These are phyloP conservation scores for Chlamydomonas incerta DNA, from an alignment of 139 green algal species.

Conservation along the genomic window DNA sequence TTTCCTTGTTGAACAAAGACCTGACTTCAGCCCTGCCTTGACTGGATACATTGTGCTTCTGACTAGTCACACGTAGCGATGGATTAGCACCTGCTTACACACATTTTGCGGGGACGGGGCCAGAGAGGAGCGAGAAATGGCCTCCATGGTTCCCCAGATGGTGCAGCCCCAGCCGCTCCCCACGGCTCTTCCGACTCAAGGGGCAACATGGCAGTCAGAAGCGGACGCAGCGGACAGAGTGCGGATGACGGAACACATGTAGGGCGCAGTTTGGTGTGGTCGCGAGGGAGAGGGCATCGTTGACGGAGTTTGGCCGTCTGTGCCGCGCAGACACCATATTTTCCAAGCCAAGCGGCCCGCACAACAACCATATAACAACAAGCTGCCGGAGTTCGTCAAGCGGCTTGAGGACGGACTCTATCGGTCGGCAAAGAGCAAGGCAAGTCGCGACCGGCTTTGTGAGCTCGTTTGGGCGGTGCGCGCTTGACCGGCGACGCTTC, in stretches of 20 bases:
- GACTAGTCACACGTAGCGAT: no score
- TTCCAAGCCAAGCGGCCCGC: slow-evolving; percentile 55
- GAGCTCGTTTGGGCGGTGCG: background rate
- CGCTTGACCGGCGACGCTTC: background rate
- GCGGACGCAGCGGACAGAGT: slow-evolving; percentile 28
- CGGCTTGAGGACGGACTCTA: slow-evolving; percentile 88
- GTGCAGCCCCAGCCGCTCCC: background rate
- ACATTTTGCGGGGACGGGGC: no score
- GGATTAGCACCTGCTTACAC: no score
- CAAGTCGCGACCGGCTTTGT: slow-evolving; percentile 17
- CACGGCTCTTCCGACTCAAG: background rate
- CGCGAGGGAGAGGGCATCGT: background rate
- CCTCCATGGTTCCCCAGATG: background rate
- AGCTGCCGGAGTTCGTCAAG: slow-evolving; percentile 89
- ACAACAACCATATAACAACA: slow-evolving; percentile 63
- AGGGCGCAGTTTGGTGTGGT: no score
- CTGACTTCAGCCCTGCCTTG: no score
- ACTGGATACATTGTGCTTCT: no score
- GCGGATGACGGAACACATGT: slow-evolving; percentile 42
- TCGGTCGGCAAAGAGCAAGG: slow-evolving; percentile 72
- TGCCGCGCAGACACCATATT: slow-evolving; percentile 23
- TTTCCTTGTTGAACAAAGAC: no score
- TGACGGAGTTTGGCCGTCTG: slow-evolving; percentile 25
- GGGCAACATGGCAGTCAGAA: slow-evolving; percentile 7
- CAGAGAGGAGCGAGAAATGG: no score